Base-by-base conservation (phyloP, 1,284 basidiomycete genomes). In the Phenoliferia sp. region DNA sequence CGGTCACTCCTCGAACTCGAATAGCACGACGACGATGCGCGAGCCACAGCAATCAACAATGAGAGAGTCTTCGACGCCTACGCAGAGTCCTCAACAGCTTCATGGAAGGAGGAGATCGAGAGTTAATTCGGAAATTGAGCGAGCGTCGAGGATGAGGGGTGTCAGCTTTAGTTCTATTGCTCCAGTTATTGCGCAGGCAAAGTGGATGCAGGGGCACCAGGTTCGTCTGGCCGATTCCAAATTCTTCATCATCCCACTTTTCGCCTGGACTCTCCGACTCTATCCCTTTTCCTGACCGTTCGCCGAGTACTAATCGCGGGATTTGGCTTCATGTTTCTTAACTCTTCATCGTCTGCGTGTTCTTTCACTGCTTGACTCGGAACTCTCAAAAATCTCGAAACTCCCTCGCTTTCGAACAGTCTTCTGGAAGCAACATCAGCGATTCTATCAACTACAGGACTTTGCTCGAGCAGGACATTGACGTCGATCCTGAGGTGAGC, bases 391-490 rank as follows among this genome's bases (percentile, higher is more conserved):
- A n/a, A n/a, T n/a, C n/a, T n/a, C n/a, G n/a, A n/a, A n/a, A n/a
- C n/a, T n/a, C n/a, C n/a, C 16, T 31, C n/a, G 34, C 22, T 9
- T 9, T 10, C 29, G 31, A n/a, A 33, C 12, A 61, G 26, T 10
- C 19, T 48, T 31, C 29, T 1, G 15, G 16, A 12, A 29, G 9
- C 22, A 33, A 10, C 44, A 61, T 15, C 29, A n/a, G 39, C 9
- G 61, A 67, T 26, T 44, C 33, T 28, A 39, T 65, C 33, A 72
- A 67, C 62, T 72, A 68, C 50, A 56, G 71, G 12, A 26, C 36
- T 4, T 44, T 72, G n/a, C 64, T 72, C 48, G 68, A 70, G 36
- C 61, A 32, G 10, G 68, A 69, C 36, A 29, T 36, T 12, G 64
- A 69, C 5, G 62, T 70, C 31, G 68, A 72, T 26, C 26, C n/a